Conservation (phyloP, 2,329 filamentous ascomycete species). For the Lecanoromycetidae sp. region DNA sequence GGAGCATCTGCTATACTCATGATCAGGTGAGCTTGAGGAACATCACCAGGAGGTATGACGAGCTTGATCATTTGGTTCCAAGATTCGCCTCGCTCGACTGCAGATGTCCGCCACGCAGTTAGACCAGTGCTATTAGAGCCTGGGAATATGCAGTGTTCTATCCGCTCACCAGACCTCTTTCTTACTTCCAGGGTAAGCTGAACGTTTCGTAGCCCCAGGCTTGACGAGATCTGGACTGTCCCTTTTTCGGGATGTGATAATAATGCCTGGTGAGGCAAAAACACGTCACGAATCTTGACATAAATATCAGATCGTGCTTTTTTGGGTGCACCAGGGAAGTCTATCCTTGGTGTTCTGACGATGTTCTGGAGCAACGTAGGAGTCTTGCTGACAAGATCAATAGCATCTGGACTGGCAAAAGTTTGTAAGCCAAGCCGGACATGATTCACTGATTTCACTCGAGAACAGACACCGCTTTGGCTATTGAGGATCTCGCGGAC, state of each 20-base stretch:
- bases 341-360: constrained; percentile 72
- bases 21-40: constrained; percentile 71
- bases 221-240: constrained; percentile 59
- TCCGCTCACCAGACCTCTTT: constrained; percentile 61
- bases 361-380: constrained; percentile 78
- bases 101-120: constrained; percentile 80
- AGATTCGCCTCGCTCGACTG: constrained; percentile 61
- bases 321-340: constrained; percentile 82
- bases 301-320: constrained; percentile 91
- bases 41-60: constrained; percentile 64
- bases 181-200: constrained; percentile 86
- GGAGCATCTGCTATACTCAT: constrained; percentile 83
- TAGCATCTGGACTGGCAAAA: constrained; percentile 66
- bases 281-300: constrained; percentile 66
- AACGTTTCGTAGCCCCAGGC: constrained; percentile 57
- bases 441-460: constrained; percentile 59
- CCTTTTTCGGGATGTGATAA: constrained; percentile 63
- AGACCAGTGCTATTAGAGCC: constrained; percentile 67
- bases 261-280: constrained; percentile 56
- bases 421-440: constrained; percentile 68
- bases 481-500: constrained; percentile 63
- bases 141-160: constrained; percentile 78
- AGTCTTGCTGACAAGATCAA: constrained; percentile 68
- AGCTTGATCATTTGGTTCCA: constrained; percentile 87
- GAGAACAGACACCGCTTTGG: constrained; percentile 60